Conservation (phyloP, 2,329 filamentous ascomycete genomes). For the Ascomycota sp. region DNA sequence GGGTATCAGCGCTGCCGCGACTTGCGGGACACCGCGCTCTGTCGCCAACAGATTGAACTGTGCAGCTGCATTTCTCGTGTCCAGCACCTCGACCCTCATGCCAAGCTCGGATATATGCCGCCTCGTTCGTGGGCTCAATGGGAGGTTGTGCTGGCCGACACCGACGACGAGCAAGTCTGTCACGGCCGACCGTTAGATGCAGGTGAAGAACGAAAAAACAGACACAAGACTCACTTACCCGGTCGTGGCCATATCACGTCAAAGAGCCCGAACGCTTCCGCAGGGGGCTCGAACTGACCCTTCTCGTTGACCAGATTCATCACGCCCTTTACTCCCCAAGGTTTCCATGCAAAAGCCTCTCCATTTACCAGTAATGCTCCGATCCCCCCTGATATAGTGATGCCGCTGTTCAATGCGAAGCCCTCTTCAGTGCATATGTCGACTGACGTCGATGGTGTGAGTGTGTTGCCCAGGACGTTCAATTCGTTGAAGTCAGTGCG, state of each 20-base stretch:
- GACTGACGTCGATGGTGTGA: slow-evolving; percentile 61
- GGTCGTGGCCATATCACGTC: slow-evolving; percentile 72
- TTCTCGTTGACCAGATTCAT: slow-evolving; percentile 46
- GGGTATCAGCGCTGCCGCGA: slow-evolving; percentile 75
- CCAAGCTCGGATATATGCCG: slow-evolving; percentile 56
- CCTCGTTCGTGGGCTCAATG: slow-evolving; percentile 56
- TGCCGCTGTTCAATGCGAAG: slow-evolving; percentile 69
- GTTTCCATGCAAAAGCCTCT: slow-evolving; percentile 75
- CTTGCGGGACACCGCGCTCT: slow-evolving; percentile 65
- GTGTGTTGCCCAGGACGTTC: slow-evolving; percentile 58
- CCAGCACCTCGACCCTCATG: slow-evolving; percentile 69
- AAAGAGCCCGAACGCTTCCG: slow-evolving; percentile 54
- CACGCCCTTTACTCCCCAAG: slow-evolving; percentile 40
- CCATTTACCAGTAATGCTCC: slow-evolving; percentile 67
- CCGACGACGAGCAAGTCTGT: slow-evolving; percentile 79
- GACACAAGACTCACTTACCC: slow-evolving; percentile 30
- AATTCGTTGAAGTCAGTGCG: slow-evolving; percentile 49
- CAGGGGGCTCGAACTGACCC: slow-evolving; percentile 60
- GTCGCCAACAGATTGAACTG: slow-evolving; percentile 94
- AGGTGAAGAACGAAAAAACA: not conserved
- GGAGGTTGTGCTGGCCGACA: slow-evolving; percentile 53
- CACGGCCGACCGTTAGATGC: not conserved
- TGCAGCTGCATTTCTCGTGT: slow-evolving; percentile 82
- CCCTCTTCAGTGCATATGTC: slow-evolving; percentile 68
- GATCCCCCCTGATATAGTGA: slow-evolving; percentile 44